These are phyloP conservation scores for Cercospora zeina DNA, from an alignment of 2,329 filamentous ascomycete species.

Conservation along the genomic window DNA sequence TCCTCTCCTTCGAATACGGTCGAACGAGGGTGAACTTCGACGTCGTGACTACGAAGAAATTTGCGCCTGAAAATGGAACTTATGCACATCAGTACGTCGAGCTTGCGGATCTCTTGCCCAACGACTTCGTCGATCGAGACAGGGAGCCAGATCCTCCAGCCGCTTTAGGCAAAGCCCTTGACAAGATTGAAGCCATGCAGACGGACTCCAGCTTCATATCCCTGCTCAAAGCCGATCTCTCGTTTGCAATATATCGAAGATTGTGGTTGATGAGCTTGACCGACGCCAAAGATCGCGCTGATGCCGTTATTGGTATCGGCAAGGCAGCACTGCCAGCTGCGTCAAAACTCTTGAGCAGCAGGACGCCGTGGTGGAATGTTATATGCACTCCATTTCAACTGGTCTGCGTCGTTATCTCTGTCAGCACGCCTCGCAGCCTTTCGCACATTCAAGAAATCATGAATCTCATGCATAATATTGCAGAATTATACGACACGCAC, in stretches of 20 bases:
- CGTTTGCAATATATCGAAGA: slow-evolving; percentile 51
- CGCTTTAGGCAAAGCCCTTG: slow-evolving; percentile 37
- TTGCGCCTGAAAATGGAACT: slow-evolving; percentile 34
- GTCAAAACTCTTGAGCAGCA: slow-evolving; percentile 39
- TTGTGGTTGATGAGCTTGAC: slow-evolving; percentile 45
- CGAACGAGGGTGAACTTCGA: slow-evolving; percentile 55
- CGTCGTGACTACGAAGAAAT: slow-evolving; percentile 45
- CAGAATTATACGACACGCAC: slow-evolving; percentile 41
- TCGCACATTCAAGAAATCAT: slow-evolving; percentile 42
- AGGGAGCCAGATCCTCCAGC: slow-evolving; percentile 41
- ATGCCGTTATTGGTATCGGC: slow-evolving; percentile 42
- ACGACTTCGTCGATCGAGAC: slow-evolving; percentile 40
- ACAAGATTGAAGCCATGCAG: slow-evolving; percentile 38
- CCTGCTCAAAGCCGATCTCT: slow-evolving; percentile 55
- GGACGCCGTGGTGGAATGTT: slow-evolving; percentile 49
- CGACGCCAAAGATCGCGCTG: slow-evolving; percentile 43
- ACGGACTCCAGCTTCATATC: slow-evolving; percentile 43
- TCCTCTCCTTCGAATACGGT: slow-evolving; percentile 61
- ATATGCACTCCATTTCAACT: slow-evolving; percentile 48
- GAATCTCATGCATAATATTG: slow-evolving; percentile 44
- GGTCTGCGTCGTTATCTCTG: slow-evolving; percentile 45
- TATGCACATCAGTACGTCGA: slow-evolving; percentile 39
- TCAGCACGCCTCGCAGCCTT: slow-evolving; percentile 44
- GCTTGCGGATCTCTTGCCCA: slow-evolving; percentile 39
- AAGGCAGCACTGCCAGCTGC: slow-evolving; percentile 42